phyloP scores from a whole-genome alignment of 2,329 filamentous ascomycete genomes.

The Colletotrichum godetiae region DNA sequence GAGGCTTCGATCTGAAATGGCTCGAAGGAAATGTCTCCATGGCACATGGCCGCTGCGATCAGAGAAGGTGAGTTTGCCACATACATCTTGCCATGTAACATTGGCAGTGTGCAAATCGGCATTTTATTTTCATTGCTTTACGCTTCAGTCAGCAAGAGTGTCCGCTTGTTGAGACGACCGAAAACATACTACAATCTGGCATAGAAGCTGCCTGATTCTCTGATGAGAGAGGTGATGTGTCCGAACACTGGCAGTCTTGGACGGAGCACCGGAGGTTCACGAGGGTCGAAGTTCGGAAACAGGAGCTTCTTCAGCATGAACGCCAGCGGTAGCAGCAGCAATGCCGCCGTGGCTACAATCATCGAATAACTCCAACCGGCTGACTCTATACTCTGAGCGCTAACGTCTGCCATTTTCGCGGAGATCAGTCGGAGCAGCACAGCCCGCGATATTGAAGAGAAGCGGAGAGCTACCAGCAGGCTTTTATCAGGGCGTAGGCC shows the following conservation, averaged over 20 bases:
- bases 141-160: not conserved
- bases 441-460: not conserved
- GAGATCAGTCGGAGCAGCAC: not conserved
- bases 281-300: constrained; percentile 40
- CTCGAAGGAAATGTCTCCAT: constrained; percentile 56
- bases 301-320: constrained; percentile 18
- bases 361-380: not conserved
- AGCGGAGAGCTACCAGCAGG: not conserved
- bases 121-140: constrained; percentile 39
- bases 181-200: constrained; percentile 49
- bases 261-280: constrained; percentile 55
- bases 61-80: constrained; percentile 55
- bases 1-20: constrained; percentile 52
- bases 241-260: constrained; percentile 56
- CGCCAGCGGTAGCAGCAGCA: constrained; percentile 1
- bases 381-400: not conserved
- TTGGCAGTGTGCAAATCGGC: constrained; percentile 57
- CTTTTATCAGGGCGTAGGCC: not conserved
- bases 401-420: not conserved
- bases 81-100: constrained; percentile 57
- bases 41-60: constrained; percentile 52
- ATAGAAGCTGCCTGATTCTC: constrained; percentile 49
- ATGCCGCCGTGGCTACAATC: not conserved
- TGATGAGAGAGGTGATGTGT: constrained; percentile 56
- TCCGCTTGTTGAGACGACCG: not conserved